Conservation (phyloP, 1,284 basidiomycete genomes). For the Ganoderma lucidum region DNA sequence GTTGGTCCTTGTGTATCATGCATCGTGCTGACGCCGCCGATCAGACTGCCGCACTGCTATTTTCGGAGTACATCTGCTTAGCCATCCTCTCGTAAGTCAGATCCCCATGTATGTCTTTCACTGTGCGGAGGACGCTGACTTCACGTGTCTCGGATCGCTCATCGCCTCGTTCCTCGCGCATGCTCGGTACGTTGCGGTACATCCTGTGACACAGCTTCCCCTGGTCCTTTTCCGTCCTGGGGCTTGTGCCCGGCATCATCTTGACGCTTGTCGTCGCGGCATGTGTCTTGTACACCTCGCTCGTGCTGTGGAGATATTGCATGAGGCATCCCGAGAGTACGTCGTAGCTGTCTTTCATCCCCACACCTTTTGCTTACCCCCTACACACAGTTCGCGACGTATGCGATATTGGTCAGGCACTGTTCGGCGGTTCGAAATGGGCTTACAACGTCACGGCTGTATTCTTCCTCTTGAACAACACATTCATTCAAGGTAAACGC, state of each 20-base stretch:
- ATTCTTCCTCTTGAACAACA: slow-evolving; percentile 60
- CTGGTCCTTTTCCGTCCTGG: slow-evolving; percentile 62
- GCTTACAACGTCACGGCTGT: slow-evolving; percentile 58
- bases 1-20: slow-evolving; percentile 10
- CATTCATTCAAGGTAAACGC: slow-evolving; percentile 50
- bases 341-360: not conserved
- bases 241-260: slow-evolving; percentile 58
- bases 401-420: slow-evolving; percentile 66
- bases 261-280: slow-evolving; percentile 51
- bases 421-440: slow-evolving; percentile 55
- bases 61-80: slow-evolving; percentile 58
- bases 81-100: slow-evolving; percentile 54
- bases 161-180: not conserved
- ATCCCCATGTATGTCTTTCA: not conserved
- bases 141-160: not conserved
- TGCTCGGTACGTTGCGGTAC: slow-evolving; percentile 5
- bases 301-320: slow-evolving; percentile 64
- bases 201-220: not conserved
- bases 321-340: slow-evolving; percentile 60
- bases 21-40: not conserved
- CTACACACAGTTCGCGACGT: slow-evolving; percentile 54
- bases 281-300: slow-evolving; percentile 50
- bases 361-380: not conserved
- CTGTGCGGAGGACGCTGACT: not conserved
- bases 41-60: slow-evolving; percentile 55